These are phyloP conservation scores for Cryphonectria parasitica DNA, from an alignment of 2,329 filamentous ascomycete genomes.

Conservation along the genomic window DNA sequence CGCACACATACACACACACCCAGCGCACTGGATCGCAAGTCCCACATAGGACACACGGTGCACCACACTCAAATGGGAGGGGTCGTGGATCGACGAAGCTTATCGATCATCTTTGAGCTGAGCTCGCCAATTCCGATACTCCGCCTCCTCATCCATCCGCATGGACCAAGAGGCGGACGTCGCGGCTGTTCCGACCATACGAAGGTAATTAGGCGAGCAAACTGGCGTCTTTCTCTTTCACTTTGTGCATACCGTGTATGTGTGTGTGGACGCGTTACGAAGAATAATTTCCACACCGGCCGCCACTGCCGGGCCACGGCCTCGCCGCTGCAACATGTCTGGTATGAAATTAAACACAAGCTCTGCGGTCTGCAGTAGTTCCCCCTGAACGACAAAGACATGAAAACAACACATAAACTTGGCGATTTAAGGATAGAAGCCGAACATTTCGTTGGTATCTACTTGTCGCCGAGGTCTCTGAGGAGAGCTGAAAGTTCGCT, in stretches of 20 bases:
- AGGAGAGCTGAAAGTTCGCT: constrained; percentile 16
- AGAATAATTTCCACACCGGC: not conserved
- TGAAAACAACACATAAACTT: not conserved
- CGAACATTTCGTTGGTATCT: not conserved
- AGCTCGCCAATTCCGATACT: not conserved
- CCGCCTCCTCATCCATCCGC: not conserved
- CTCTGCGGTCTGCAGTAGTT: not conserved
- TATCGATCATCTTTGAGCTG: not conserved
- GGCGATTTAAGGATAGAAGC: not conserved
- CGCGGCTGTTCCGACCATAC: not conserved
- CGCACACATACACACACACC: no score
- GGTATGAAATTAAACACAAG: not conserved
- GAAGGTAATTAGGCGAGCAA: not conserved
- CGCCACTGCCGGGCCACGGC: constrained; percentile 2
- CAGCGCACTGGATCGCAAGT: not conserved
- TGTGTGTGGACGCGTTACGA: not conserved
- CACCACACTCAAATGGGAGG: not conserved
- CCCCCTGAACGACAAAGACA: not conserved
- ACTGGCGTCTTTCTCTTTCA: not conserved
- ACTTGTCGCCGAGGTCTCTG: not conserved
- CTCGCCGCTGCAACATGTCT: constrained; percentile 13
- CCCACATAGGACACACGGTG: not conserved
- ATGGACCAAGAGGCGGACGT: not conserved
- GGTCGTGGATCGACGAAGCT: not conserved
- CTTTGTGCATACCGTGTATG: not conserved